Percentiles rank a stretch among this genome's conserved stretches.
phyloP scores from a whole-genome alignment of 768 basidiomycete species.

The Pholiota conissans region DNA sequence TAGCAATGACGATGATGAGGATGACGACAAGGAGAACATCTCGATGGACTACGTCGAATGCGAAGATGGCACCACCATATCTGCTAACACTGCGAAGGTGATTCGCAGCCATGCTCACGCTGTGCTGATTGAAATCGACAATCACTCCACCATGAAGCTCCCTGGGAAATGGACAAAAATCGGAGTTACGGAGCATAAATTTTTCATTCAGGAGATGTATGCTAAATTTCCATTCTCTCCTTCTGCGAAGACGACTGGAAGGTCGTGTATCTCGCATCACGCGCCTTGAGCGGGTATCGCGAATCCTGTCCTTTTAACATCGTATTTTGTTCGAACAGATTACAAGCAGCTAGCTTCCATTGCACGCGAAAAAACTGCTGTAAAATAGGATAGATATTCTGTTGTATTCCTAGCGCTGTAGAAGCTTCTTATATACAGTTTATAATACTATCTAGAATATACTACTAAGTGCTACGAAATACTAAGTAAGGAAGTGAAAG shows the following conservation, averaged over 20 bases:
- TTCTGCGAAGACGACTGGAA: slow-evolving; percentile 10
- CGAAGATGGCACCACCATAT: background rate
- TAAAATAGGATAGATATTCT: too few species aligned
- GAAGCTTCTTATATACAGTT: too few species aligned
- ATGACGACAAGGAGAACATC: background rate
- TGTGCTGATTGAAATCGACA: background rate
- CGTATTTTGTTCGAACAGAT: too few species aligned
- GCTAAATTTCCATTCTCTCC: background rate
- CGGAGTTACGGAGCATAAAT: slow-evolving; percentile 2
- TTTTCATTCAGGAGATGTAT: slow-evolving; percentile 7
- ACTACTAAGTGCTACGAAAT: too few species aligned
- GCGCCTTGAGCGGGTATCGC: background rate
- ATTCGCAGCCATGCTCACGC: background rate
- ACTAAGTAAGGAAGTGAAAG: too few species aligned
- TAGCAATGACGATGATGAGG: too few species aligned
- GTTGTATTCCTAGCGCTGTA: too few species aligned
- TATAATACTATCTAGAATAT: too few species aligned
- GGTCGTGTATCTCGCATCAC: background rate
- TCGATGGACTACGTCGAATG: background rate
- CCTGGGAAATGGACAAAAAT: background rate
- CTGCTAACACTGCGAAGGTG: background rate
- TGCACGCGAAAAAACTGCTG: too few species aligned
- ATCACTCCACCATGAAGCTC: background rate
- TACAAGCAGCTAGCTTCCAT: too few species aligned
- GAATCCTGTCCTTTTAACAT: background rate